Conservation (phyloP, 805 yeast genomes). For the Candida palmyrensis region DNA sequence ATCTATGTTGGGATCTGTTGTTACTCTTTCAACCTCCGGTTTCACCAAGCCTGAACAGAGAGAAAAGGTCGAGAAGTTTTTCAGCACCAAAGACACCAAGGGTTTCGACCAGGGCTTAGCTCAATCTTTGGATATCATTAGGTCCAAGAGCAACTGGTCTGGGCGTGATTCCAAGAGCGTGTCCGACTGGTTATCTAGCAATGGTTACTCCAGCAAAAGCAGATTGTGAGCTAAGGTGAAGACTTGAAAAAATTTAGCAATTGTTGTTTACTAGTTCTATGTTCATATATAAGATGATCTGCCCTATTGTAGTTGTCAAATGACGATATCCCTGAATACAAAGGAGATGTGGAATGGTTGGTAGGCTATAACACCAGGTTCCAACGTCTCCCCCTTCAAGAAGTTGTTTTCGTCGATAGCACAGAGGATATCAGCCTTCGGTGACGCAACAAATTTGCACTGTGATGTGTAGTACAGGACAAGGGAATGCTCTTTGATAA, state of each 20-base stretch:
- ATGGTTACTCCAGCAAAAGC: conserved; percentile 25
- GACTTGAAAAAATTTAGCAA: too few species aligned
- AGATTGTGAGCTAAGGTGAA: too few species aligned
- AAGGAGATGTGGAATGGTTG: conserved; percentile 39
- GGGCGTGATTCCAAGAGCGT: conserved; percentile 47
- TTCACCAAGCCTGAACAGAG: conserved; percentile 54
- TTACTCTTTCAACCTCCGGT: conserved; percentile 55
- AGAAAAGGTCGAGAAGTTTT: conserved; percentile 47
- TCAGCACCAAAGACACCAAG: conserved; percentile 49
- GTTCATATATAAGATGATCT: too few species aligned
- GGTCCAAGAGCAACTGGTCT: conserved; percentile 54
- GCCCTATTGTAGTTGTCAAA: too few species aligned
- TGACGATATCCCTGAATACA: conserved; percentile 19
- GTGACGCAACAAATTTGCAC: conserved; percentile 32
- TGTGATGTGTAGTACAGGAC: conserved; percentile 37
- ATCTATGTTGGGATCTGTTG: conserved; percentile 74
- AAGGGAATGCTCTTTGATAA: conserved; percentile 46
- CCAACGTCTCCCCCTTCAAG: conserved; percentile 18
- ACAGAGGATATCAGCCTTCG: conserved; percentile 12
- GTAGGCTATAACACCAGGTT: conserved; percentile 33
- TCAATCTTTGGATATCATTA: conserved; percentile 57
- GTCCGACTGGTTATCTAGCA: conserved; percentile 42
- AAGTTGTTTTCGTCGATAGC: conserved; percentile 14
- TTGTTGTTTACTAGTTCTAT: too few species aligned
- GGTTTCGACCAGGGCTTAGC: conserved; percentile 64